These are phyloP conservation scores for Epithemia pelagica DNA, from an alignment of 108 stramenopile genomes.

Conservation along the genomic window DNA sequence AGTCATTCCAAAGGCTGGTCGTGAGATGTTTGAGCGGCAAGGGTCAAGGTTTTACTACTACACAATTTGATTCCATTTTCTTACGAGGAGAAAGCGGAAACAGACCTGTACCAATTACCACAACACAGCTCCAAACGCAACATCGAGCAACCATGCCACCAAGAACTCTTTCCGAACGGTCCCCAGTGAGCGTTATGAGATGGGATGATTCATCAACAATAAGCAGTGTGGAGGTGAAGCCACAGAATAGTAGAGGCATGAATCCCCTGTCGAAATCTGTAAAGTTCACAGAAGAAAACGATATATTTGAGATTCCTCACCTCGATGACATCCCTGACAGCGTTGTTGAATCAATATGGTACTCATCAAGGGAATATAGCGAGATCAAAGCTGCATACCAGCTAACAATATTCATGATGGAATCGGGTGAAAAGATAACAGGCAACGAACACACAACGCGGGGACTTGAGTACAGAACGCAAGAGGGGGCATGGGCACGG, in stretches of 20 bases:
- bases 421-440: slow-evolving; percentile 6
- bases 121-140: background rate
- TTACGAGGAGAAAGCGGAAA: too few species aligned
- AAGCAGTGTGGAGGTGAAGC: background rate
- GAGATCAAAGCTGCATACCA: slow-evolving; percentile 10
- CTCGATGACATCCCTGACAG: slow-evolving; percentile 10
- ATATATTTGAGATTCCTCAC: slow-evolving; percentile 9
- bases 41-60: too few species aligned
- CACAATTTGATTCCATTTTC: too few species aligned
- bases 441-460: slow-evolving; percentile 10
- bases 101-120: too few species aligned
- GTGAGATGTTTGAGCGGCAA: background rate
- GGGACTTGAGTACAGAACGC: slow-evolving; percentile 25
- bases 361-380: slow-evolving; percentile 10
- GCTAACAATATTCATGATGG: slow-evolving; percentile 13
- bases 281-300: slow-evolving; percentile 10
- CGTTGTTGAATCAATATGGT: slow-evolving; percentile 14
- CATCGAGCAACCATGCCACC: slow-evolving; percentile 8
- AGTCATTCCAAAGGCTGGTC: background rate
- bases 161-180: slow-evolving; percentile 5
- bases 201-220: slow-evolving; percentile 8
- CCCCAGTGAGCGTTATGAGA: slow-evolving; percentile 7
- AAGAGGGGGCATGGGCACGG: slow-evolving; percentile 19
- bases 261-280: slow-evolving; percentile 5
- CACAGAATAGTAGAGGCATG: slow-evolving; percentile 1